Evolutionary conservation across 345 rosid species (phyloP).

Genomic region (Brassica carinata): DNA sequence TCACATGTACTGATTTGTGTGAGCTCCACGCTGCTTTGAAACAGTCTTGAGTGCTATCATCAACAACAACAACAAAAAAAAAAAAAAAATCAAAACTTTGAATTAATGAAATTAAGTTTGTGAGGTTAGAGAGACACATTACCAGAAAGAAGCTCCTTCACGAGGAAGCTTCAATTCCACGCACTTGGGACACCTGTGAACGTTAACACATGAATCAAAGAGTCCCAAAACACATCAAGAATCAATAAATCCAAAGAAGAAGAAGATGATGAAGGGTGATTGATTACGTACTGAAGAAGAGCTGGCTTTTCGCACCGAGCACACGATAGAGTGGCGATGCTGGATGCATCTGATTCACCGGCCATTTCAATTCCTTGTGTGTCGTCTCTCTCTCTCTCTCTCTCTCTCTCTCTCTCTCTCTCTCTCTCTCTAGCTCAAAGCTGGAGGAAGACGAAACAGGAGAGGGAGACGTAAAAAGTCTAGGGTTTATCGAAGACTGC

Average conservation of each 20-base stretch:
- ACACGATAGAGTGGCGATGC: slow-evolving; percentile 31
- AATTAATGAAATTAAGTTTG: background rate
- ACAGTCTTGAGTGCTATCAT: slow-evolving; percentile 83
- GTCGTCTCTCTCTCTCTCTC: slow-evolving; percentile 2
- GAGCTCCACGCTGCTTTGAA: slow-evolving; percentile 93
- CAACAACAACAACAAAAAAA: background rate
- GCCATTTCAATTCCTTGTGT: slow-evolving; percentile 26
- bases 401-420: background rate
- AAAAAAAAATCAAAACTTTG: slow-evolving; percentile 9
- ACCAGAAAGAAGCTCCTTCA: slow-evolving; percentile 94
- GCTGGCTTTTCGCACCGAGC: slow-evolving; percentile 47
- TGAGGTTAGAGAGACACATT: slow-evolving; percentile 6
- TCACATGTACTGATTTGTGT: slow-evolving; percentile 81
- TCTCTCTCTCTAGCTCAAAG: slow-evolving; percentile 17
- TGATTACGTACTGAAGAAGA: slow-evolving; percentile 45
- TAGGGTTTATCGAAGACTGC: background rate
- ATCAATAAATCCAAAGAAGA: background rate
- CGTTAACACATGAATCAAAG: background rate
- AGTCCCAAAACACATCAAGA: too few relatives aligned
- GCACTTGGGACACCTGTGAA: slow-evolving; percentile 86
- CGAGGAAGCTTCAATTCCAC: slow-evolving; percentile 92
- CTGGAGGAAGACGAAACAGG: background rate
- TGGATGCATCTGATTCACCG: slow-evolving; percentile 39
- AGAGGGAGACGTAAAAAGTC: background rate
- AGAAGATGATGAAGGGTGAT: slow-evolving; percentile 2